Evolutionary conservation across 2,329 filamentous ascomycete species (phyloP), one percentile per base, ranked within the genome.

Genomic region (Talaromyces verruculosus): DNA sequence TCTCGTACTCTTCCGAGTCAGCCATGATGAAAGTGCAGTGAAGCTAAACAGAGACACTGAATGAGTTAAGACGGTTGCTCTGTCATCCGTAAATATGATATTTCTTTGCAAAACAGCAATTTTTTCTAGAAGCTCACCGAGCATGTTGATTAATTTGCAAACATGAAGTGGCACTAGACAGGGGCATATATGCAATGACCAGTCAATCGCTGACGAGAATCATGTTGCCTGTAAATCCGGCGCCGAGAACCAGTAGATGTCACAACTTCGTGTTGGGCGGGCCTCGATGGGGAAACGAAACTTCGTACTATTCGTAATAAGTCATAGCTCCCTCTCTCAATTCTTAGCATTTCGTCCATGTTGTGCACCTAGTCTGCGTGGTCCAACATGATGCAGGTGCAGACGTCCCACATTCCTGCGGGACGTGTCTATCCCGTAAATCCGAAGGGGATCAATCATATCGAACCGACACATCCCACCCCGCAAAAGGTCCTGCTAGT

Each of bases 1-100:
- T 70, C 35, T 71, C 68, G 43, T 63, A 70, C 17, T 68, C 47
- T 5, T 25, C 37, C 15, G 63, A 55, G 13, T 25, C 19, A 25
- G 25, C 11, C 63, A 65, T 65, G 8, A 5, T 33, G 68, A n/a
- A n/a, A 33, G 7, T 6, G 17, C 5, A 5, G 28, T 35, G 28
- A 35, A 33, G 28, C 8, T 11, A 33, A 2, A 5, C 7, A 2
- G 7, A 1, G 33, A 10, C 28, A 10, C 2, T 33, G 7, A 7
- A 19, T 1, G n/a, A 10, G 43, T 47, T 5, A 10, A 15, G 2
- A n/a, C n/a, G 28, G 10, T 33, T 19, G 15, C 49, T 53, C 28
- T 11, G 17, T n/a, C 15, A 5, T 13, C 5, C 25, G 11, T 10
- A n/a, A 10, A 17, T 30, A 7, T 47, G 10, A 2, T 25, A 6